These are phyloP conservation scores for Melaleuca alternifolia DNA, from an alignment of 345 rosid species.

Conservation along the genomic window DNA sequence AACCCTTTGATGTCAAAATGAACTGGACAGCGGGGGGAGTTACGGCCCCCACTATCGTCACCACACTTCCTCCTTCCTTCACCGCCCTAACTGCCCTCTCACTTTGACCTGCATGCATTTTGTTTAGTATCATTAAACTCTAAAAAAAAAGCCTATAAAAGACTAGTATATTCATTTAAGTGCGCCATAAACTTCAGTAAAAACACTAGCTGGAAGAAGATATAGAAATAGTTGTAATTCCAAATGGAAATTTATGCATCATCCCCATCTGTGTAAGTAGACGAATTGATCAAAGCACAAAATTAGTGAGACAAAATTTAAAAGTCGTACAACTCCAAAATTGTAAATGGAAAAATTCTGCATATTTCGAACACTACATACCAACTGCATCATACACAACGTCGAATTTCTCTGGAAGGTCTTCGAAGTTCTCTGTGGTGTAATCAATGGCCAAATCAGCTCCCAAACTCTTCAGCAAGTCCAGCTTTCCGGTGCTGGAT, in stretches of 20 bases:
- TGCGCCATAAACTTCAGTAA: not conserved
- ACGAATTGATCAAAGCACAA: not conserved
- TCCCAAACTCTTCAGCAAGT: conserved; percentile 55
- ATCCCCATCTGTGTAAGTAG: not conserved
- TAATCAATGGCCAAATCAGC: conserved; percentile 83
- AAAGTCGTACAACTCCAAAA: not conserved
- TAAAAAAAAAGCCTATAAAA: not conserved
- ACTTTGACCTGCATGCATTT: conserved; percentile 47
- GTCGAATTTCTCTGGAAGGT: conserved; percentile 64
- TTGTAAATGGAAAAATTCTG: not conserved
- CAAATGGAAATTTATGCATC: not conserved
- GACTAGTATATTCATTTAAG: not conserved
- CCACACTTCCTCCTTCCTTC: conserved; percentile 82
- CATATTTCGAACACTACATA: not conserved
- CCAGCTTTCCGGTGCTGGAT: conserved; percentile 59
- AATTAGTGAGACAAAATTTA: not conserved
- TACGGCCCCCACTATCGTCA: conserved; percentile 57
- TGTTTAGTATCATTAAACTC: not conserved
- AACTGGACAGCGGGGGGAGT: conserved; percentile 72
- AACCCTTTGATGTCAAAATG: conserved; percentile 65
- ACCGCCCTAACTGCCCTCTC: conserved; percentile 64
- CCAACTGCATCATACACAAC: conserved; percentile 76
- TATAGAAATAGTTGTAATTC: not conserved
- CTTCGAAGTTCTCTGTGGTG: conserved; percentile 63
- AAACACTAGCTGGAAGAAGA: not conserved